Base-by-base conservation (phyloP, 1,284 basidiomycete species). In the Flammula alnicola region DNA sequence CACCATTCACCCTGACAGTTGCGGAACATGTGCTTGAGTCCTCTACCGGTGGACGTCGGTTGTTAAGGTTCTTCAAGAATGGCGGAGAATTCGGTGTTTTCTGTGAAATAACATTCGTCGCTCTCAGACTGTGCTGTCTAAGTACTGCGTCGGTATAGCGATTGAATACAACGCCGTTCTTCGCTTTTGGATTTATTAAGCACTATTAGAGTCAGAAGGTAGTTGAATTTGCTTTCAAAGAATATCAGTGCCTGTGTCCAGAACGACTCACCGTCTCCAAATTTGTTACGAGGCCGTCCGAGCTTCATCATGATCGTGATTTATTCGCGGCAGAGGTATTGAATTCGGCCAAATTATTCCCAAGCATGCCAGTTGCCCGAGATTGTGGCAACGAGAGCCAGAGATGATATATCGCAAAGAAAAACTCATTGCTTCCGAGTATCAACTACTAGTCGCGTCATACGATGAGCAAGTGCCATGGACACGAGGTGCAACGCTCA, bases 281-380 rank as follows among this genome's bases (percentile, higher is more conserved):
- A 27, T 25, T 19, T 25, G 19, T 22, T 4, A n/a, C 5, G n/a
- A 4, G 23, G 14, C 31, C 36, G 23, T 27, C 33, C 17, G 27
- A 19, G 17, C 29, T 14, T 22, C 36, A 44, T 49, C 39, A 49
- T 16, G 33, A 43, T 42, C 40, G n/a, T 36, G 32, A 41, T 48
- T 26, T 25, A 16, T 23, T 30, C 27, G 14, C 10, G n/a, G 26
- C 20, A 43, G 23, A 25, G 30, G 29, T 26, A 45, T 12, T 33
- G 22, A 22, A 43, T 5, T 9, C 9, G 14, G 31, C n/a, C n/a
- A 37, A 12, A 7, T 19, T 37, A 3, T 51, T 45, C 49, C 49
- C 42, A 51, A 45, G 43, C 31, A 44, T 35, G 42, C 49, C 49
- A 26, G 27, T 16, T 39, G 17, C 40, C 40, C 37, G 43, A 51